These are phyloP conservation scores for Aspergillus nidulans DNA, from an alignment of 495 filamentous ascomycete genomes.

Conservation along the genomic window DNA sequence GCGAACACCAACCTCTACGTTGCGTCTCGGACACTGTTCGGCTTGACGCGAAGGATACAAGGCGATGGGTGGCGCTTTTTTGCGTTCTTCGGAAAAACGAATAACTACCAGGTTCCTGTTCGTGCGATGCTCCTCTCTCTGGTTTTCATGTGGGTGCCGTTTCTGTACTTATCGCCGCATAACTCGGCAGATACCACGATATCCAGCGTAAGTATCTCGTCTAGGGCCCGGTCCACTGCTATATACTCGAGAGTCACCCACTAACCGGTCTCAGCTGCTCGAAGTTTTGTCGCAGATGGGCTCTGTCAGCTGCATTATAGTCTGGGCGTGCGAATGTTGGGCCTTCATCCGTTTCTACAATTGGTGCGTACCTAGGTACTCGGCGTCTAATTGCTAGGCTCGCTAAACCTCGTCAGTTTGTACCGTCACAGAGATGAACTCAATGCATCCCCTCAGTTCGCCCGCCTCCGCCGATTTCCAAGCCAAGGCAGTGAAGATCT, in stretches of 20 bases:
- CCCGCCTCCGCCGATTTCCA: conserved; percentile 27
- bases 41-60: conserved; percentile 32
- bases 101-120: conserved; percentile 30
- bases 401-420: conserved; percentile 10
- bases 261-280: conserved; percentile 19
- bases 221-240: too few species aligned
- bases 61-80: conserved; percentile 16
- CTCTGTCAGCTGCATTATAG: conserved; percentile 36
- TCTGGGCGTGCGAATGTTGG: conserved; percentile 41
- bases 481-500: conserved; percentile 21
- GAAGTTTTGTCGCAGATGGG: conserved; percentile 34
- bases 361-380: conserved; percentile 25
- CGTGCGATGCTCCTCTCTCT: conserved; percentile 36
- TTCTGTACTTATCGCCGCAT: conserved; percentile 26
- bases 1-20: conserved; percentile 45
- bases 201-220: neutral
- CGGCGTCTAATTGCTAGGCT: neutral
- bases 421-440: conserved; percentile 22
- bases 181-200: conserved; percentile 13
- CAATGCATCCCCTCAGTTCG: conserved; percentile 17
- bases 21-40: conserved; percentile 43
- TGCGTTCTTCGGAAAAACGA: conserved; percentile 32
- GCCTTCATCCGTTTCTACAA: conserved; percentile 41
- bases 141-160: conserved; percentile 43
- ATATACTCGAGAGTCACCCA: neutral